phyloP scores from a whole-genome alignment of 768 basidiomycete species.

The Tephrocybe sp. region DNA sequence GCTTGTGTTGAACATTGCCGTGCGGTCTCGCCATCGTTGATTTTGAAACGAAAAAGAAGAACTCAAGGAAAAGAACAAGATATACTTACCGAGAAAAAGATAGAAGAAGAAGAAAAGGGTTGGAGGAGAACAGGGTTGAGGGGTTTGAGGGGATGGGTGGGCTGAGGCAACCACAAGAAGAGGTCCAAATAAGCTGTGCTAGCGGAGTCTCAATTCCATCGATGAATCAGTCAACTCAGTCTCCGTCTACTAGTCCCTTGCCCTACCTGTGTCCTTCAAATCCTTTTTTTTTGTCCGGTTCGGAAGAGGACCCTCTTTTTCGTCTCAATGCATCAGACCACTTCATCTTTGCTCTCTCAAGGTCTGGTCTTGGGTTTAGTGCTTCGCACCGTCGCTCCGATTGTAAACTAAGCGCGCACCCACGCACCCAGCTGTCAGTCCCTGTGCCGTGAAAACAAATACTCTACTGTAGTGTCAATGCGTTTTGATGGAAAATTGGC shows the following conservation, averaged over 20 bases:
- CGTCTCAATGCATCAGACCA: too few relatives aligned
- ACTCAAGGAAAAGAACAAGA: conserved; percentile 9
- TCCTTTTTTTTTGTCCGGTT: background rate
- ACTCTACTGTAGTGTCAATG: background rate
- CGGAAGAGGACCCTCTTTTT: too few relatives aligned
- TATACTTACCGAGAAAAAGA: conserved; percentile 23
- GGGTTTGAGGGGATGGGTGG: conserved; percentile 26
- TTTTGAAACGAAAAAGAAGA: conserved; percentile 8
- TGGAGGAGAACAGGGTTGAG: conserved; percentile 16
- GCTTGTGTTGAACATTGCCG: conserved; percentile 14
- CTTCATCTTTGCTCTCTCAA: too few relatives aligned
- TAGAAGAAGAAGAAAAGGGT: conserved; percentile 4
- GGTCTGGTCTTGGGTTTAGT: too few relatives aligned
- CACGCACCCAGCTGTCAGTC: background rate
- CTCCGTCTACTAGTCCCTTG: too few relatives aligned
- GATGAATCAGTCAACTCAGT: conserved; percentile 22
- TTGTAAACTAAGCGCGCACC: background rate
- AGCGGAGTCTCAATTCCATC: conserved; percentile 47
- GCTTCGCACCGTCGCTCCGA: background rate
- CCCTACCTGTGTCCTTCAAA: background rate
- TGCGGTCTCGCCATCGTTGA: conserved; percentile 12
- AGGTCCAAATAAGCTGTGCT: conserved; percentile 44
- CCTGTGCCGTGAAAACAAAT: background rate
- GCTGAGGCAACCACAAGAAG: conserved; percentile 29
- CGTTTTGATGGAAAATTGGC: background rate